Evolutionary conservation across 2,329 filamentous ascomycete genomes (phyloP), one percentile per base, ranked within the genome.

Genomic region (Kalmusia sp.): DNA sequence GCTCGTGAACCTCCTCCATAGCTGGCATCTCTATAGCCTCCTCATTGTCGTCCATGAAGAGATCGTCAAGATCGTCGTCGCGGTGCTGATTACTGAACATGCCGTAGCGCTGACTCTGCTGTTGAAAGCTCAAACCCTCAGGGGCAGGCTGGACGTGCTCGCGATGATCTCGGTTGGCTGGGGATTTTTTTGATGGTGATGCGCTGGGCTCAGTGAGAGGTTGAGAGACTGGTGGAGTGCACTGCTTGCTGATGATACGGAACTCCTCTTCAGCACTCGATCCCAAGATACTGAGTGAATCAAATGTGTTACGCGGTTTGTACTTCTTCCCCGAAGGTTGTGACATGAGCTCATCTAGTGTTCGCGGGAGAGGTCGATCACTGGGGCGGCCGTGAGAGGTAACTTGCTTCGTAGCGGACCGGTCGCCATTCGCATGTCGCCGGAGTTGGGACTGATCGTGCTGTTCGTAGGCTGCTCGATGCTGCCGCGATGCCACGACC

Each of bases 1-100:
- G 38, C 6, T 30, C 34, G 19, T 21, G 15, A 19, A 33, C 15
- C 25, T 24, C 41, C 31, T 34, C 21, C 37, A 37, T 31, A n/a
- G 30, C 40, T 30, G 46, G 9, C 21, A 27, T 38, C 40, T 41
- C 22, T 19, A 37, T 38, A 14, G 35, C 25, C 8, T 47, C 34
- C 15, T 46, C 25, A 11, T 31, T 35, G 11, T 45, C 33, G n/a
- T 53, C 19, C 19, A 34, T 30, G 28, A 46, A 46, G 3, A 46
- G 43, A 6, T n/a, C 28, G 5, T 47, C 35, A 6, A 48, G 6
- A 22, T 21, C 21, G 14, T 35, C 35, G 21, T 9, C 25, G 5
- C 21, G n/a, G 5, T 15, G n/a, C 1, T 40, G 30, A 12, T 28
- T 19, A 6, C 31, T 25, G 19, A 54, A 30, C 43, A 35, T 24